Evolutionary conservation across 192 early-diverging fungal species (phyloP).

Genomic region (Gamsiella multidivaricata): DNA sequence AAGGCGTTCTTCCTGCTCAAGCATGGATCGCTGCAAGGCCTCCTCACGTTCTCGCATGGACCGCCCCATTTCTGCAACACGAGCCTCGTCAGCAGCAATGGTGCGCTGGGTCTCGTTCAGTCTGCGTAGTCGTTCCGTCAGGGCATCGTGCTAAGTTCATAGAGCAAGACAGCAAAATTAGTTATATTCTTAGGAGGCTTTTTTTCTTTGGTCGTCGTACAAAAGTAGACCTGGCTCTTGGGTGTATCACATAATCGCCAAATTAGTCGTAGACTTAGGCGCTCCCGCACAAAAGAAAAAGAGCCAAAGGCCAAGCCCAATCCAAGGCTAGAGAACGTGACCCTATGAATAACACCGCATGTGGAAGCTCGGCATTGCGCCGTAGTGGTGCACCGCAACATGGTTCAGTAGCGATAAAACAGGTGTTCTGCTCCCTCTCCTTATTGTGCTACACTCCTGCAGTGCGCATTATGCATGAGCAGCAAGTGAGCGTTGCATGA

Average conservation of each 20-base stretch:
- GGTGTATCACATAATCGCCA: not conserved
- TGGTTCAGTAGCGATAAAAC: too few relatives aligned
- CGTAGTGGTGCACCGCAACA: too few relatives aligned
- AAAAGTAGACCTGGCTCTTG: not conserved
- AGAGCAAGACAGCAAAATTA: not conserved
- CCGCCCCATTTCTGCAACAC: conserved; percentile 28
- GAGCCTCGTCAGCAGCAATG: conserved; percentile 29
- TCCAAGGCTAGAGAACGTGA: not conserved
- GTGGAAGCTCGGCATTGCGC: not conserved
- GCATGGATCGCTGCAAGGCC: conserved; percentile 8
- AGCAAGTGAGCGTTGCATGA: too few relatives aligned
- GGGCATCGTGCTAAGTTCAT: conserved; percentile 11
- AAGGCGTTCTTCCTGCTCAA: conserved; percentile 19
- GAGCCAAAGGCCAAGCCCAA: conserved; percentile 3
- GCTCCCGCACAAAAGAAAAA: not conserved
- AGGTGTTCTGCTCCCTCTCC: too few relatives aligned
- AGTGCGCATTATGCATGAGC: too few relatives aligned
- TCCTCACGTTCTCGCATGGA: conserved; percentile 33
- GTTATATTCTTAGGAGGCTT: not conserved
- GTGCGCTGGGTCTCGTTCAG: conserved; percentile 14
- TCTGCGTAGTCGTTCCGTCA: conserved; percentile 20
- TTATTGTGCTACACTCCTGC: too few relatives aligned
- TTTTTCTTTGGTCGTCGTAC: not conserved
- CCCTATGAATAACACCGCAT: not conserved
- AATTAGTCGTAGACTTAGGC: not conserved